Percentiles rank a stretch among this genome's conserved stretches.
Evolutionary conservation across 2,329 filamentous ascomycete species (phyloP).

Genomic region (Coniochaeta ligniaria): DNA sequence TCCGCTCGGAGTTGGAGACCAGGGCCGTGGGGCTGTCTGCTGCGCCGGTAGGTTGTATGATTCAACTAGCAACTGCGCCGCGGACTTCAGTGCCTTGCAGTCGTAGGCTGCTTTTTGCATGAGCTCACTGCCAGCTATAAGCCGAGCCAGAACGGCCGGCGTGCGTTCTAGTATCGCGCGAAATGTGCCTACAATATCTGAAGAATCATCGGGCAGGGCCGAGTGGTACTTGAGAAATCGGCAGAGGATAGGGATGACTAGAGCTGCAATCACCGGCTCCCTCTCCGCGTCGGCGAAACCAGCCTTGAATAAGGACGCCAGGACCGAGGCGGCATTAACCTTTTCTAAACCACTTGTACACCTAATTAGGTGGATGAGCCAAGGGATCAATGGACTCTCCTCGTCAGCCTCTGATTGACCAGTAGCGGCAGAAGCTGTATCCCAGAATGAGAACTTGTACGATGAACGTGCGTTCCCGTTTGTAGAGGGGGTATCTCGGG

Average conservation of each 20-base stretch:
- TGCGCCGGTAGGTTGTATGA: conserved; percentile 39
- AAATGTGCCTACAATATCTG: not conserved
- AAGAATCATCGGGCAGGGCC: conserved; percentile 25
- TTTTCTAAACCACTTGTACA: conserved; percentile 50
- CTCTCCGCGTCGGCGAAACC: conserved; percentile 58
- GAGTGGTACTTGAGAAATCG: conserved; percentile 27
- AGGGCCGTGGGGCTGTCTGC: conserved; percentile 22
- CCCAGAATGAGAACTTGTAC: conserved; percentile 15
- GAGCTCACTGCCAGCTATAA: conserved; percentile 70
- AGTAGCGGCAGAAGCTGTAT: conserved; percentile 18
- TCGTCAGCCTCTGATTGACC: conserved; percentile 19
- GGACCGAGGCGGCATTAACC: conserved; percentile 61
- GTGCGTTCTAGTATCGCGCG: conserved; percentile 57
- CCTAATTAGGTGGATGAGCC: conserved; percentile 61
- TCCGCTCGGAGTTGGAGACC: conserved; percentile 21
- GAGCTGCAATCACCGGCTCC: conserved; percentile 55
- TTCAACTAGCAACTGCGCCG: conserved; percentile 41
- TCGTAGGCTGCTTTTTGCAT: conserved; percentile 81
- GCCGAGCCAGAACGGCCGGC: conserved; percentile 66
- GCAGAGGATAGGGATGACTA: conserved; percentile 63
- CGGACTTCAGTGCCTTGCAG: conserved; percentile 37
- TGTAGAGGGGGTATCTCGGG: conserved; percentile 25
- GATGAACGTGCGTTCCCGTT: not conserved
- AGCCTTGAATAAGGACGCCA: conserved; percentile 62
- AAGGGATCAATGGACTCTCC: conserved; percentile 66